Percentiles rank a stretch among this genome's conserved stretches.
These are phyloP conservation scores for Speleostelium caveatum DNA, from an alignment of 78 protist species.

Conservation along the genomic window DNA sequence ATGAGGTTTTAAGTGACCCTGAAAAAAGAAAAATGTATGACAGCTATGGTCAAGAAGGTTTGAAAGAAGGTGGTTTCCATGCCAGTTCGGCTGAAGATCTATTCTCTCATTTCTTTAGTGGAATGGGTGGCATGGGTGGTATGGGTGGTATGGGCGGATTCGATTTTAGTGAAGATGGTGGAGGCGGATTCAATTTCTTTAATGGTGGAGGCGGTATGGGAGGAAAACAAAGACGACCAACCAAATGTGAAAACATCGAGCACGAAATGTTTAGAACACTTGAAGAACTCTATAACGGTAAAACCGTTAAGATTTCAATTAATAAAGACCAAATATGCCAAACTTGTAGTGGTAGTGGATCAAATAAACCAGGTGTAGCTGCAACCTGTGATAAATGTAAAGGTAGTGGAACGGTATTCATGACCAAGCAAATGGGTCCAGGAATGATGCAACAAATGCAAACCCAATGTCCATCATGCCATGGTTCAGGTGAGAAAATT, in stretches of 20 bases:
- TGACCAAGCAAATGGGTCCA: slow-evolving; percentile 89
- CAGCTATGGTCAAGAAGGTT: slow-evolving; percentile 91
- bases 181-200: slow-evolving; percentile 29
- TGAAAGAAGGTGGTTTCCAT: slow-evolving; percentile 89
- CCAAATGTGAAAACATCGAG: slow-evolving; percentile 48
- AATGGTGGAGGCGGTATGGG: slow-evolving; percentile 20
- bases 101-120: slow-evolving; percentile 60
- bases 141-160: slow-evolving; percentile 23
- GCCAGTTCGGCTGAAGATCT: slow-evolving; percentile 72
- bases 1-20: slow-evolving; percentile 92
- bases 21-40: slow-evolving; percentile 95
- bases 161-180: slow-evolving; percentile 32
- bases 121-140: slow-evolving; percentile 23
- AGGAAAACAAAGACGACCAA: not conserved
- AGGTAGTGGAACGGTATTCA: slow-evolving; percentile 85
- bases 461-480: slow-evolving; percentile 43
- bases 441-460: slow-evolving; percentile 93
- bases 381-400: slow-evolving; percentile 88
- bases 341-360: slow-evolving; percentile 51
- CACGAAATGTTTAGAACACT: slow-evolving; percentile 60
- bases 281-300: slow-evolving; percentile 77
- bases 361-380: slow-evolving; percentile 58
- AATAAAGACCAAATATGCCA: slow-evolving; percentile 50
- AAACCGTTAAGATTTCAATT: slow-evolving; percentile 41
- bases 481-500: slow-evolving; percentile 61